phyloP scores from a whole-genome alignment of 352 stramenopile species.

The Hyphochytrium catenoides region DNA sequence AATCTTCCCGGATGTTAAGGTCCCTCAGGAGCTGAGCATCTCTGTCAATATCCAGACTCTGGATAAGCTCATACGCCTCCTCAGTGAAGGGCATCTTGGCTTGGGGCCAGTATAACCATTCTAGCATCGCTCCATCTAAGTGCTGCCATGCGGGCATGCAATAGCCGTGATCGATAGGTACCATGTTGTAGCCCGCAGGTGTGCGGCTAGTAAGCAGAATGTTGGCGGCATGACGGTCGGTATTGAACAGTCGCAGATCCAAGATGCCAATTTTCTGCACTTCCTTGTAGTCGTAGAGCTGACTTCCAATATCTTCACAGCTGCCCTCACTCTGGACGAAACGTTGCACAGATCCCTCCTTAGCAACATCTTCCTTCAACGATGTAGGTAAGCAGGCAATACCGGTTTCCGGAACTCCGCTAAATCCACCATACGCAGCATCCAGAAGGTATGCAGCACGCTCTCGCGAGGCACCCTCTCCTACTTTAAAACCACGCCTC shows the following conservation, averaged over 20 bases:
- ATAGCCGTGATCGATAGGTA: conserved; percentile 64
- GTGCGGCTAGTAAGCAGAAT: conserved; percentile 37
- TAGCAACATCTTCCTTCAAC: no score
- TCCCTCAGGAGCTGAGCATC: conserved; percentile 32
- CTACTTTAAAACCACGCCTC: conserved; percentile 59
- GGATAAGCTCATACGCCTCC: conserved; percentile 41
- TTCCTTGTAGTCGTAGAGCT: conserved; percentile 52
- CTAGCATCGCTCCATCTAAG: conserved; percentile 44
- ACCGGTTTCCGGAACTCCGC: conserved; percentile 45
- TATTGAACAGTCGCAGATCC: conserved; percentile 64
- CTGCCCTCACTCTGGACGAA: conserved; percentile 54
- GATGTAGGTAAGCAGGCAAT: conserved; percentile 15
- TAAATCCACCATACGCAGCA: conserved; percentile 42
- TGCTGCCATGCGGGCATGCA: conserved; percentile 53
- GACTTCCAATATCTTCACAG: conserved; percentile 56
- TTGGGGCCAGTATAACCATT: conserved; percentile 64
- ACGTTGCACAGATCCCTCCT: conserved; percentile 56
- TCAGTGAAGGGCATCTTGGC: conserved; percentile 57
- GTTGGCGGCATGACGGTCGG: conserved; percentile 58
- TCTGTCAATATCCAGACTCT: conserved; percentile 22
- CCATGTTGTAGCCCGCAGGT: conserved; percentile 58
- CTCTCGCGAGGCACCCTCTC: conserved; percentile 51
- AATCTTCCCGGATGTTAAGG: conserved; percentile 47
- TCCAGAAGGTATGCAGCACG: conserved; percentile 55
- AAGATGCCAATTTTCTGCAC: conserved; percentile 68